These are phyloP conservation scores for Trichophyton mentagrophytes DNA, from an alignment of 2,329 filamentous ascomycete genomes.

Conservation along the genomic window DNA sequence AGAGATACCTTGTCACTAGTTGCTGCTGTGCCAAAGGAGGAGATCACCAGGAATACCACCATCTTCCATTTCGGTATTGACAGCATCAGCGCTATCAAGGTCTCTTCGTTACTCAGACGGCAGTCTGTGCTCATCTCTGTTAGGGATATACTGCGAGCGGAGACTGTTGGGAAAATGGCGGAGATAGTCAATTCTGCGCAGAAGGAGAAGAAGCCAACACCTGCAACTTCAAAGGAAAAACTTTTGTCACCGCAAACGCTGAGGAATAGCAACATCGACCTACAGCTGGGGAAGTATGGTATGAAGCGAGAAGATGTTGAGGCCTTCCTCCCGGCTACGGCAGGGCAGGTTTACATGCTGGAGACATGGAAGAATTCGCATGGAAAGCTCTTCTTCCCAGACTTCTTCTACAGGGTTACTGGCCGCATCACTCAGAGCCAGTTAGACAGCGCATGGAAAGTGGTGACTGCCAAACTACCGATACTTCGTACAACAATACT, in stretches of 20 bases:
- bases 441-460: conserved; percentile 50
- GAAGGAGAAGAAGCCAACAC: conserved; percentile 8
- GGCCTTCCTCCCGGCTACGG: conserved; percentile 52
- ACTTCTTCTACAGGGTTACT: conserved; percentile 50
- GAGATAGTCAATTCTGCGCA: conserved; percentile 17
- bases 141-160: conserved; percentile 55
- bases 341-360: conserved; percentile 73
- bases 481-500: conserved; percentile 59
- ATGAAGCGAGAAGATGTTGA: conserved; percentile 41
- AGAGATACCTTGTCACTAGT: conserved; percentile 40
- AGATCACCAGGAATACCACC: conserved; percentile 49
- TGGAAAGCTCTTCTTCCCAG: conserved; percentile 59
- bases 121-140: conserved; percentile 50
- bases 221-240: conserved; percentile 13
- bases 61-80: conserved; percentile 81
- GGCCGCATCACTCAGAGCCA: conserved; percentile 26
- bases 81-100: conserved; percentile 83
- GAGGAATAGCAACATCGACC: not conserved
- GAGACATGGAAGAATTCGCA: conserved; percentile 57
- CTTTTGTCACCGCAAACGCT: conserved; percentile 22
- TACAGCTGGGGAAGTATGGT: conserved; percentile 28
- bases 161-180: conserved; percentile 54
- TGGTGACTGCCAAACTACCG: conserved; percentile 42
- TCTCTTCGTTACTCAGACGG: conserved; percentile 56
- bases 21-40: conserved; percentile 45